These are phyloP conservation scores for Populus davidiana DNA, from an alignment of 345 rosid species.

Conservation along the genomic window DNA sequence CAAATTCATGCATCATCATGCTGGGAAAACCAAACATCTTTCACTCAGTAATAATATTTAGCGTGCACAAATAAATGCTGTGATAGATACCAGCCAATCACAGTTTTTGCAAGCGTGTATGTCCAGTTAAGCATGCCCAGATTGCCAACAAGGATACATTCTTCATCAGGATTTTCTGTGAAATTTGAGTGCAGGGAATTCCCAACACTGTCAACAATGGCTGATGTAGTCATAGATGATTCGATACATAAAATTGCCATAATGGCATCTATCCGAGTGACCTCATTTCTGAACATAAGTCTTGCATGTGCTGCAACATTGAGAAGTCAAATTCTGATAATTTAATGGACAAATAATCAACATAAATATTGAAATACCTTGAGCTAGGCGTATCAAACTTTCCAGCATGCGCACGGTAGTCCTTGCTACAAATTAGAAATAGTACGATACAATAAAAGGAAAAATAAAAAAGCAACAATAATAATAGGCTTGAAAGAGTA, in stretches of 20 bases:
- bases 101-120: neutral
- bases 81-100: constrained; percentile 6
- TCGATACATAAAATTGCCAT: constrained; percentile 89
- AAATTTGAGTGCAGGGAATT: constrained; percentile 93
- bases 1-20: neutral
- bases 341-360: constrained; percentile 7
- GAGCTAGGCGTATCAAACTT: constrained; percentile 92
- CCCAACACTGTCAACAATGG: constrained; percentile 81
- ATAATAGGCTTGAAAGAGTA: constrained; percentile 3
- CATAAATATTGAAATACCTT: constrained; percentile 46
- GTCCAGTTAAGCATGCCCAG: neutral
- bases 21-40: neutral
- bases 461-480: neutral
- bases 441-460: neutral
- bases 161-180: constrained; percentile 71
- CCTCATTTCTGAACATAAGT: constrained; percentile 93
- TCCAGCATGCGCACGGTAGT: constrained; percentile 97
- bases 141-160: constrained; percentile 69
- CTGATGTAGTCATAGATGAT: constrained; percentile 93
- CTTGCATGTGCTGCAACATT: constrained; percentile 80
- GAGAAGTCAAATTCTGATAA: neutral
- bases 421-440: constrained; percentile 57
- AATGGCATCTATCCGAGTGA: constrained; percentile 73
- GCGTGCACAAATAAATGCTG: neutral
- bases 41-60: neutral